These are phyloP conservation scores for Salvia hispanica DNA, from an alignment of 257 asterid genomes.

Conservation along the genomic window DNA sequence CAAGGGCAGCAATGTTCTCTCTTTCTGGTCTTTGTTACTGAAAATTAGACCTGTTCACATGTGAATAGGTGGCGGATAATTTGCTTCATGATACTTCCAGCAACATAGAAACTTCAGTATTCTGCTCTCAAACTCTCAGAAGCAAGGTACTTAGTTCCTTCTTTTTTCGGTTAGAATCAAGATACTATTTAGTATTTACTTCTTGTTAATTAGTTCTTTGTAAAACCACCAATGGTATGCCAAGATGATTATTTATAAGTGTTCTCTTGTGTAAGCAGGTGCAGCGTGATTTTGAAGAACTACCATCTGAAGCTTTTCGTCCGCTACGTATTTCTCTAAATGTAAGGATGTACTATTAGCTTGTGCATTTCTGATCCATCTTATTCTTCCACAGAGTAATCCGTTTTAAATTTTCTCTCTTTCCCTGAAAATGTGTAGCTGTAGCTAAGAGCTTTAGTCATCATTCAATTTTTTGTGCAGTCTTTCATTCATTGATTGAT, in stretches of 20 bases:
- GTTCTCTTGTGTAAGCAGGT: conserved; percentile 55
- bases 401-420: conserved; percentile 19
- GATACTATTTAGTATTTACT: not conserved
- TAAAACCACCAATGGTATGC: not conserved
- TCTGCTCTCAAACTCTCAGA: conserved; percentile 98
- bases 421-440: conserved; percentile 12
- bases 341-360: conserved; percentile 53
- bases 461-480: conserved; percentile 5
- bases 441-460: conserved; percentile 13
- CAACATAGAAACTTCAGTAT: conserved; percentile 88
- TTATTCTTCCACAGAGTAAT: not conserved
- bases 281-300: conserved; percentile 97
- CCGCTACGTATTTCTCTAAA: conserved; percentile 82
- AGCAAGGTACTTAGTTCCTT: conserved; percentile 72
- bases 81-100: conserved; percentile 90
- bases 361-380: conserved; percentile 24
- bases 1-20: conserved; percentile 7
- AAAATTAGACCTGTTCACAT: conserved; percentile 19
- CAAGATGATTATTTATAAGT: conserved; percentile 25
- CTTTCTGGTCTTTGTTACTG: conserved; percentile 1
- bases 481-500: not conserved
- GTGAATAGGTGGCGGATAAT: conserved; percentile 94
- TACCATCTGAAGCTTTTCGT: conserved; percentile 95
- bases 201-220: conserved; percentile 12
- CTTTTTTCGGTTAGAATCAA: not conserved